Evolutionary conservation across 192 early-diverging fungal genomes (phyloP), one percentile per base, ranked within the genome.

Genomic region (Coemansia sp.): DNA sequence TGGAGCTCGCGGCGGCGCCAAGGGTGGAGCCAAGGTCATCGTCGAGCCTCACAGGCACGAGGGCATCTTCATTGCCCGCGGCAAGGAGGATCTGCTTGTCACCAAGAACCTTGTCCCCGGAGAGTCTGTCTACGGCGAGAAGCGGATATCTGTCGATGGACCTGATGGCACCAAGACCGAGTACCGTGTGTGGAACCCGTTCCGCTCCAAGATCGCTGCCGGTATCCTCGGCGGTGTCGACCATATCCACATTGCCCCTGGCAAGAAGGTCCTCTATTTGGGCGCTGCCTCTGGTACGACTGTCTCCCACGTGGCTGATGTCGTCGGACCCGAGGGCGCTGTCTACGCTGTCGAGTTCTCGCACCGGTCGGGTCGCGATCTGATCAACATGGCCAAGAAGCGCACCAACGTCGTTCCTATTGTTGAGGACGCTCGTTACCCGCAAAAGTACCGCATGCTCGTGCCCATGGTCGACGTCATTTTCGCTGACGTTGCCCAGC

Each of bases 381-480:
- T 99, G 71, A 98, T 99, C 87, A 98, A 97, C 89, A 94, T 98
- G 91, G 97, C 97, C 82, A 99, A 99, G 92, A 99, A 99, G 91
- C 94, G 97, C 71, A 98, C 96, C 76, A 99, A 98, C 85, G 94
- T 98, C 40, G 95, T 98, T 71, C 97, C 98, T 49, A 99, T 99
- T 71, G 96, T 99, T 76, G 98, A 99, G 87, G 98, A 99, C 86
- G 96, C 97, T 49, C 97, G 96, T 84, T 94, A 98, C 87, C 98
- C 98, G 65, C 94, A 99, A 86, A 99, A 99, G 87, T 99, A 99
- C 88, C 95, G 98, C 85, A 99, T 98, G 97, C 87, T 98, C 44
- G 93, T 98, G 61, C 90, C 90, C 27, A 98, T 98, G 97, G 96
- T 97, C 13, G 97, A 98, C 84, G 93, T 95, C n/a, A 91, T 98